phyloP scores from a whole-genome alignment of 371 early-diverging fungal species.

The Polyrhizophydium stewartii region DNA sequence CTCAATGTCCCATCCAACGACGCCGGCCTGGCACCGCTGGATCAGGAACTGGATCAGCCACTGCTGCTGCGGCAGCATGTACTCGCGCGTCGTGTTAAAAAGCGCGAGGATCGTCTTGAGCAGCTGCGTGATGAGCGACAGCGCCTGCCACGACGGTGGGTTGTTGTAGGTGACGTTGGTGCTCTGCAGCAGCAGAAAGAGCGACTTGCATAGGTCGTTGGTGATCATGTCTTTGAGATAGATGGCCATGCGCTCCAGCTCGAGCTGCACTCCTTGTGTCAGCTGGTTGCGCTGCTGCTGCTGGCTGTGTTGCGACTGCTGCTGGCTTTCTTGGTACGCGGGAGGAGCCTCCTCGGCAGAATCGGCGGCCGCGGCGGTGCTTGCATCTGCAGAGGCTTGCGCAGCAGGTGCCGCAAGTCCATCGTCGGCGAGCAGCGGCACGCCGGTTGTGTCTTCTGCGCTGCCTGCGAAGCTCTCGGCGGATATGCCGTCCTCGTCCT shows the following conservation, averaged over 20 bases:
- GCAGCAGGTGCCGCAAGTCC: too few species aligned
- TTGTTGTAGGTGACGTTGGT: conserved; percentile 38
- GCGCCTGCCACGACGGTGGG: conserved; percentile 43
- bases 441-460: too few species aligned
- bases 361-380: too few species aligned
- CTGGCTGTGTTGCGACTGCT: too few species aligned
- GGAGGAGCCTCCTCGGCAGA: too few species aligned
- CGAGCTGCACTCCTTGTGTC: too few species aligned
- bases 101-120: conserved; percentile 68
- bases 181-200: conserved; percentile 67
- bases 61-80: conserved; percentile 74
- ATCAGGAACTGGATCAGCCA: conserved; percentile 76
- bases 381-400: too few species aligned
- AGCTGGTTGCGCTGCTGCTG: too few species aligned
- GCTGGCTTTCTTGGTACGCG: too few species aligned
- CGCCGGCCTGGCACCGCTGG: conserved; percentile 47
- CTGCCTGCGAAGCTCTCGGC: too few species aligned
- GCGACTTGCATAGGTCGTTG: conserved; percentile 80
- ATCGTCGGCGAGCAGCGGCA: too few species aligned
- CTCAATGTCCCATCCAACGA: conserved; percentile 42
- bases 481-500: too few species aligned
- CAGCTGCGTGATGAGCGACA: conserved; percentile 57
- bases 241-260: conserved; percentile 44
- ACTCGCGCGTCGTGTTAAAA: conserved; percentile 63
- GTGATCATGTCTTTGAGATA: conserved; percentile 65